Conservation (phyloP, 2,329 filamentous ascomycete genomes). For the Apiospora saccharicola region DNA sequence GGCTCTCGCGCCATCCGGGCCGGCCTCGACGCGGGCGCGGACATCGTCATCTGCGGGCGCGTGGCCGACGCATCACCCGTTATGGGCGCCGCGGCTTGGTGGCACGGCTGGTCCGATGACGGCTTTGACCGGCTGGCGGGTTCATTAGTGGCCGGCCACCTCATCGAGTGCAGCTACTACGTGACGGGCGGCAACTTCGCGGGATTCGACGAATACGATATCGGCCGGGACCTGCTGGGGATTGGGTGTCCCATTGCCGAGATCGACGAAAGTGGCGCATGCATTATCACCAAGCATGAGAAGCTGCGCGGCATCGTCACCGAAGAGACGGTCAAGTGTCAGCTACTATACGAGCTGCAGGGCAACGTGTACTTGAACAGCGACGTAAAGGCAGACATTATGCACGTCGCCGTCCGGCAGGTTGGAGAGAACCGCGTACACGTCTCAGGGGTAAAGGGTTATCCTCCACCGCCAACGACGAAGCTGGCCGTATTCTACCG, state of each 20-base stretch:
- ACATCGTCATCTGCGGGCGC: constrained; percentile 58
- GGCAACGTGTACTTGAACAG: constrained; percentile 56
- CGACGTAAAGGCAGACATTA: constrained; percentile 53
- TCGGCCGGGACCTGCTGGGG: constrained; percentile 39
- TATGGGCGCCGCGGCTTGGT: constrained; percentile 63
- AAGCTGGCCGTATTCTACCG: constrained; percentile 59
- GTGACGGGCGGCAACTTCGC: constrained; percentile 63
- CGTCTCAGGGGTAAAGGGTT: constrained; percentile 50
- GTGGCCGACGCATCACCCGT: constrained; percentile 59
- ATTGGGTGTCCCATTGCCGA: constrained; percentile 49
- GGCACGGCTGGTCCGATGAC: constrained; percentile 58
- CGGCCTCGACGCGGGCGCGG: constrained; percentile 51
- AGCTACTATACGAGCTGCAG: constrained; percentile 59
- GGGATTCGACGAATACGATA: constrained; percentile 52
- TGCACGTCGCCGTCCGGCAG: constrained; percentile 45
- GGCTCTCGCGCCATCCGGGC: constrained; percentile 57
- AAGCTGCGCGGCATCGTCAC: constrained; percentile 48
- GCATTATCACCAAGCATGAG: constrained; percentile 46
- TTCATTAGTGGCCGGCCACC: constrained; percentile 57
- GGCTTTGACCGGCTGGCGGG: constrained; percentile 59
- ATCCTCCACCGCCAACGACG: constrained; percentile 56
- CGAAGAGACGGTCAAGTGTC: constrained; percentile 48
- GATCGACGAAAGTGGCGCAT: constrained; percentile 42
- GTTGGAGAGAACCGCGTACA: constrained; percentile 46
- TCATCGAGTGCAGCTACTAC: constrained; percentile 63